phyloP scores from a whole-genome alignment of 2,329 filamentous ascomycete genomes.

The Penicillium sp. region DNA sequence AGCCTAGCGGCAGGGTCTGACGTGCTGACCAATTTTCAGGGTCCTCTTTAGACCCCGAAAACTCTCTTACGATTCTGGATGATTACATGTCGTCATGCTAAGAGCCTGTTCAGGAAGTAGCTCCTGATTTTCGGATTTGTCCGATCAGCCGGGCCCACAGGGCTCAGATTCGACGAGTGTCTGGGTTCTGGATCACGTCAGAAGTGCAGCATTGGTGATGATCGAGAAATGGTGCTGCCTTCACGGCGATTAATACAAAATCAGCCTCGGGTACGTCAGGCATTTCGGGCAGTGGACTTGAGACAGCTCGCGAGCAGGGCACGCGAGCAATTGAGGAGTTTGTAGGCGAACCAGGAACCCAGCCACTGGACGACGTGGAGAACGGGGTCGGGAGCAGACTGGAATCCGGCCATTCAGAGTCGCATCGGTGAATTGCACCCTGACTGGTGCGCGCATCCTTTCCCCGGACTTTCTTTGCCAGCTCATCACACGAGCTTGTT shows the following conservation, averaged over 20 bases:
- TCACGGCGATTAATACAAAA: neutral
- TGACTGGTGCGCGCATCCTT: neutral
- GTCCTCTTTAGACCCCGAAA: neutral
- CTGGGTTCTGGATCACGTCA: neutral
- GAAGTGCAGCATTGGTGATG: neutral
- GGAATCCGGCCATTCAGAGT: constrained; percentile 1
- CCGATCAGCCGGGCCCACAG: neutral
- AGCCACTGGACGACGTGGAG: neutral
- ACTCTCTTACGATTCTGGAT: neutral
- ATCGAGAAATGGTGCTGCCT: neutral
- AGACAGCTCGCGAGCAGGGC: neutral
- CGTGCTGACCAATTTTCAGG: neutral
- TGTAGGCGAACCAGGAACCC: neutral
- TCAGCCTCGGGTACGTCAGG: neutral
- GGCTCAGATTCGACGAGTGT: neutral
- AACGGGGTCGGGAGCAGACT: neutral
- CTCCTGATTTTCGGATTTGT: neutral
- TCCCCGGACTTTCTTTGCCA: neutral
- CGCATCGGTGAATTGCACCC: neutral
- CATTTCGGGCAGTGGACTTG: neutral
- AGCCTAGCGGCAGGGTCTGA: neutral
- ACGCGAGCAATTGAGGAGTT: neutral
- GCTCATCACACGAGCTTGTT: neutral
- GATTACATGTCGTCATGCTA: neutral
- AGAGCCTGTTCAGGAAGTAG: neutral